Evolutionary conservation across 1,284 basidiomycete genomes (phyloP), one percentile per base, ranked within the genome.

Genomic region (Puccinia coronata): DNA sequence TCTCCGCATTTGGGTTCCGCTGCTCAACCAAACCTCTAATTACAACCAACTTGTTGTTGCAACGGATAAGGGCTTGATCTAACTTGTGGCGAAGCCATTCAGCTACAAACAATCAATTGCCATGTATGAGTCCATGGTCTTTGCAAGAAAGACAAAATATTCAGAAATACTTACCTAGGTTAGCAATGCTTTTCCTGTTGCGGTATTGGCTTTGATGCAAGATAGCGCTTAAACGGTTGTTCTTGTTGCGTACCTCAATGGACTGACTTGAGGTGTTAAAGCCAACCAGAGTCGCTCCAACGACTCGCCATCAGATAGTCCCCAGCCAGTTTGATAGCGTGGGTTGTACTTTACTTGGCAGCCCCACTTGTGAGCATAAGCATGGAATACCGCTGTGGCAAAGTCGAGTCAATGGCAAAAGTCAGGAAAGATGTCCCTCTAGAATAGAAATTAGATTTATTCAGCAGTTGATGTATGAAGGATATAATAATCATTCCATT

Each of bases 301-400:
- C 1, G 25, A 47, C 51, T 73, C 71, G n/a, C n/a, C n/a, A n/a
- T n/a, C n/a, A n/a, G n/a, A n/a, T n/a, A n/a, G n/a, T n/a, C n/a
- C n/a, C n/a, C n/a, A 73, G 6, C 55, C 49, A 4, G 5, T 55
- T 28, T 73, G 43, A 34, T 51, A 53, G 3, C 53, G 28, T 2
- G 71, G 71, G 36, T 73, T 53, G 53, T 73, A 73, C 23, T 57
- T 57, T 0, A 73, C 6, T 34, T 73, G 71, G 39, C 71, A 73
- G 0, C 51, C 20, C 71, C 71, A 73, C n/a, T 73, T n/a, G 31
- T 73, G 71, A 39, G 59, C 71, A 23, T 73, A 55, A 1, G 72
- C 34, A 20, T 74, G 72, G 53, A 74, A 74, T 1, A 74, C 72
- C 8, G 53, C 39, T 14, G 72, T 74, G 18, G 53, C 53, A 59